Evolutionary conservation across 345 rosid species (phyloP), one percentile per base, ranked within the genome.

Genomic region (Limnanthes douglasii): DNA sequence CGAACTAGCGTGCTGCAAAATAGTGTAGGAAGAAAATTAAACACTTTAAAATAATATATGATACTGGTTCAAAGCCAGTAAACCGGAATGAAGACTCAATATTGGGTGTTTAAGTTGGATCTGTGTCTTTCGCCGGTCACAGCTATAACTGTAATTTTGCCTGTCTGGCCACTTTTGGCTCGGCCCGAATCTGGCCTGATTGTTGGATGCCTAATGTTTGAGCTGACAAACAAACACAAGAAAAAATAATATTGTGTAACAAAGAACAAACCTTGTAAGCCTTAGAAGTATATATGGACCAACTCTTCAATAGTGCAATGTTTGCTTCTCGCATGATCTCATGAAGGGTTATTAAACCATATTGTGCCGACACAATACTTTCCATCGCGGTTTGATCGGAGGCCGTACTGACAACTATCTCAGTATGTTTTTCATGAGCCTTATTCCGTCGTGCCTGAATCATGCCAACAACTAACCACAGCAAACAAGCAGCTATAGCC

Each of bases 331-430:
- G 81, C 57, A 84, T 53, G 29, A 70, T 33, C 62, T 65, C 75
- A 13, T 71, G 69, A 46, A 64, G 11, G 18, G 65, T 53, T 31
- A 57, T 56, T 44, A 80, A 45, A 4, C 85, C 75, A 31, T 58
- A 53, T 36, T 90, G 94, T 37, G 93, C 93, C 6, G 92, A 65
- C 21, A 90, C 82, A 21, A 90, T 65, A 69, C 66, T 80, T 37
- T 84, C 93, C 25, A 75, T 54, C 14, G 81, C 50, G 11, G 62
- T 54, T 53, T 75, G 84, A 22, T 73, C 71, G 0, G 71, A 62
- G 13, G 62, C 73, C 0, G 74, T 72, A 54, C 61, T 57, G 23
- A 90, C 79, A 3, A 73, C 72, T 38, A 84, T 59, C 55, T 75
- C 86, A 3, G 65, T 51, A 19, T 34, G 34, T 65, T 48, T 51